Conservation (phyloP, 805 yeast genomes). For the Gaillardinia entomophila region DNA sequence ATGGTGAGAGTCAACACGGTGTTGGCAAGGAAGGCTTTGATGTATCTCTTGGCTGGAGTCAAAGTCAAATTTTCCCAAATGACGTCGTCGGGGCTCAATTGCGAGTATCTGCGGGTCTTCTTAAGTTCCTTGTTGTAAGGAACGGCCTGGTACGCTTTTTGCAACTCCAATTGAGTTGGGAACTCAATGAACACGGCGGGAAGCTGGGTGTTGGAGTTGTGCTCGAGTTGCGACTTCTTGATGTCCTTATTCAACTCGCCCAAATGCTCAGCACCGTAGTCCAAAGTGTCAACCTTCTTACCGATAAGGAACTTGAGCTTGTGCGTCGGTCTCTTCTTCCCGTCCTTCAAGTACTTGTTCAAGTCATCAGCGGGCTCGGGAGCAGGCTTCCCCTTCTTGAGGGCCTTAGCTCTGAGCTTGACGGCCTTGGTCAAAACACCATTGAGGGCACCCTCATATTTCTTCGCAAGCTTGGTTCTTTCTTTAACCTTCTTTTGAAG, state of each 20-base stretch:
- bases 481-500: conserved; percentile 54
- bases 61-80: conserved; percentile 74
- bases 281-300: conserved; percentile 78
- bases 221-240: conserved; percentile 47
- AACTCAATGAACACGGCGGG: conserved; percentile 80
- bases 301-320: conserved; percentile 67
- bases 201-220: conserved; percentile 45
- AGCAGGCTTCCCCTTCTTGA: conserved; percentile 50
- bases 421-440: conserved; percentile 55
- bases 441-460: conserved; percentile 64
- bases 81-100: conserved; percentile 75
- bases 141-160: conserved; percentile 80
- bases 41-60: conserved; percentile 49
- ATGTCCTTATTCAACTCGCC: conserved; percentile 68
- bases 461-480: conserved; percentile 53
- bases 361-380: conserved; percentile 56
- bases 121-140: conserved; percentile 48
- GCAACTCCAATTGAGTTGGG: conserved; percentile 79
- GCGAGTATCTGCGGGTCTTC: conserved; percentile 47
- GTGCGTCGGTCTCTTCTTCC: conserved; percentile 76
- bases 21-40: conserved; percentile 54
- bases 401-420: conserved; percentile 47
- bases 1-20: conserved; percentile 62
- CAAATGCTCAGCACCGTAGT: conserved; percentile 61
- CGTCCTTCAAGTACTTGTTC: conserved; percentile 58